Evolutionary conservation across 768 basidiomycete species (phyloP).

Genomic region (Suillus placidus): DNA sequence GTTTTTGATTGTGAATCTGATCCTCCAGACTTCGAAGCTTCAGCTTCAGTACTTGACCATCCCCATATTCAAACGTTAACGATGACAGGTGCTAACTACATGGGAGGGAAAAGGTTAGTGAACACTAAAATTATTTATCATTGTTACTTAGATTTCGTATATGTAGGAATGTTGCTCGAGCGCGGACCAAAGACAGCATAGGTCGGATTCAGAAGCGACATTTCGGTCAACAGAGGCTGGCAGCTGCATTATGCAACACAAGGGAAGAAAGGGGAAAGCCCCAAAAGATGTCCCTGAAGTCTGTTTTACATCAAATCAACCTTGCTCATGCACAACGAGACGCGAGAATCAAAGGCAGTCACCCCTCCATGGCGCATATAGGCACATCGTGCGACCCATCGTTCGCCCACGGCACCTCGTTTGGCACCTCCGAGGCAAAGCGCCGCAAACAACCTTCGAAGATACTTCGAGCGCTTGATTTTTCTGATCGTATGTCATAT

Average conservation of each 20-base stretch:
- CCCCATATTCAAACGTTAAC: background rate
- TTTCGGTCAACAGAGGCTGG: constrained; percentile 62
- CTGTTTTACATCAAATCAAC: constrained; percentile 24
- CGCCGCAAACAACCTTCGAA: constrained; percentile 24
- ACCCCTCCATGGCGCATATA: constrained; percentile 2
- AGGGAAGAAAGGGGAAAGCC: constrained; percentile 15
- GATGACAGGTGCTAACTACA: constrained; percentile 75
- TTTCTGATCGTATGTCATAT: constrained; percentile 29
- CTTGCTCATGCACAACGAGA: constrained; percentile 30
- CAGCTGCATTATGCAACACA: constrained; percentile 42
- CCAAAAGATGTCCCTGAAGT: constrained; percentile 11
- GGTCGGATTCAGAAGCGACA: constrained; percentile 59
- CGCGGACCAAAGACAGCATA: constrained; percentile 57
- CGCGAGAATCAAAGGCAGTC: background rate
- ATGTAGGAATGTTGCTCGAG: constrained; percentile 58
- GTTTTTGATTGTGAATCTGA: background rate
- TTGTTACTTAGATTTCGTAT: background rate
- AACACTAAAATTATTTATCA: background rate
- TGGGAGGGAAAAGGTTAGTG: constrained; percentile 69
- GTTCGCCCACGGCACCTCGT: constrained; percentile 1
- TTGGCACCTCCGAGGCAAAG: constrained; percentile 7
- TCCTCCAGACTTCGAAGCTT: background rate
- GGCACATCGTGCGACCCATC: constrained; percentile 9
- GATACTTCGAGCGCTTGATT: constrained; percentile 28
- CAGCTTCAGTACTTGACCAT: background rate